Evolutionary conservation across 2,329 filamentous ascomycete genomes (phyloP), one percentile per base, ranked within the genome.

Genomic region (Esteya vermicola): DNA sequence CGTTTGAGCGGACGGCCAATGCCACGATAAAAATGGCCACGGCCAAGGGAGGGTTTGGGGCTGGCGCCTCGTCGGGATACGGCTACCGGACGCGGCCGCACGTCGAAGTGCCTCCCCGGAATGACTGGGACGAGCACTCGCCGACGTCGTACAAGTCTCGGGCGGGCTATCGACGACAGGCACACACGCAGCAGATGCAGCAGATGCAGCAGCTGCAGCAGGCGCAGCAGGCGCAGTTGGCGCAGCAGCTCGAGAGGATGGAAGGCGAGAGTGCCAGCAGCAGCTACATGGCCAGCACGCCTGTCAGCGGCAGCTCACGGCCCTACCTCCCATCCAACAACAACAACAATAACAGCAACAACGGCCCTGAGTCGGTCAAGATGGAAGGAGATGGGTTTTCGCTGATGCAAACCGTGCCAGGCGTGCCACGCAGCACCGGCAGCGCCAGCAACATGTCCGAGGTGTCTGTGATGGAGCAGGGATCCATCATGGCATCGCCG

Each of bases 21-120:
- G 88, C 88, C 9, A 96, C 89, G 0, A 82, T 96, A 37, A 85
- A 89, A 54, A 95, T 95, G 88, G 86, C 84, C 49, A 80, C 88
- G 56, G 84, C 81, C 2, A 89, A 81, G 1, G 88, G 82, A 16
- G 85, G 85, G 0, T 93, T 93, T 48, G 84, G n/a, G 83, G 10
- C 61, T 61, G 40, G 48, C 37, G 2, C n/a, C n/a, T n/a, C n/a
- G n/a, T n/a, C n/a, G n/a, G 26, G 26, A 10, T 14, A 28, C 10
- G 36, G 25, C 19, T 42, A 46, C 27, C 41, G 39, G 12, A n/a
- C 39, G 3, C 40, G 42, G 10, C 55, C 40, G 41, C 52, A 41
- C n/a, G 47, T 53, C 44, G 48, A 59, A 31, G 39, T 53, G n/a
- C n/a, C n/a, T n/a, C n/a, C n/a, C n/a, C n/a, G n/a, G n/a, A n/a